Evolutionary conservation across 116 monocot species (phyloP).

Genomic region (Papilionanthe hybrid): DNA sequence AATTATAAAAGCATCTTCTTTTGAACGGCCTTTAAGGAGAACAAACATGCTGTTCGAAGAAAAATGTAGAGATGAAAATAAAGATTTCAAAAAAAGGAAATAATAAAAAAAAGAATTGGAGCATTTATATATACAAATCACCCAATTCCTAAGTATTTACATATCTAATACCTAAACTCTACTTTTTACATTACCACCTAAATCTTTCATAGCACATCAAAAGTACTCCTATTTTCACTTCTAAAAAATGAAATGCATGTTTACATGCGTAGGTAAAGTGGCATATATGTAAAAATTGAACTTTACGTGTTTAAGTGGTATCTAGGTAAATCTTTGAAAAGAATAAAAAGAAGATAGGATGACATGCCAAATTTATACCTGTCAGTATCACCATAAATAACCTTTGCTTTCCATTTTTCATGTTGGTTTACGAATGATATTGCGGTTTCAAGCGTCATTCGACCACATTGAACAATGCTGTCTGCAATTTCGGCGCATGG

Average conservation of each 20-base stretch:
- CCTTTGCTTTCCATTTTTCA: conserved; percentile 76
- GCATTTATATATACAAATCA: no score
- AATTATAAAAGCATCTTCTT: conserved; percentile 80
- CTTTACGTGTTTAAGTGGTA: no score
- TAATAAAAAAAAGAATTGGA: no score
- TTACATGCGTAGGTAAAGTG: no score
- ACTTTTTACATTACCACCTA: no score
- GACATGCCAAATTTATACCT: conserved; percentile 37
- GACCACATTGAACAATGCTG: conserved; percentile 97
- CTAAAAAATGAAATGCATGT: no score
- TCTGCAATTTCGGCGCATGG: conserved; percentile 98
- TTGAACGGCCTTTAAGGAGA: conserved; percentile 69
- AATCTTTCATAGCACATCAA: no score
- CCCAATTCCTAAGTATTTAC: no score
- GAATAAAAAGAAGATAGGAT: conserved; percentile 1
- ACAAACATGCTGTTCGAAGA: conserved; percentile 80
- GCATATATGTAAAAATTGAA: no score
- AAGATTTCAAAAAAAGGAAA: neutral
- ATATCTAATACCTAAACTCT: no score
- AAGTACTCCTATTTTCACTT: no score
- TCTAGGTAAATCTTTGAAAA: neutral
- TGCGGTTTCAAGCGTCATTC: conserved; percentile 86
- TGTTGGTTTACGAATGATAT: conserved; percentile 78
- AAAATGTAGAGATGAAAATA: neutral
- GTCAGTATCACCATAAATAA: conserved; percentile 98